phyloP scores from a whole-genome alignment of 495 filamentous ascomycete species.

The Acidomyces sp. region DNA sequence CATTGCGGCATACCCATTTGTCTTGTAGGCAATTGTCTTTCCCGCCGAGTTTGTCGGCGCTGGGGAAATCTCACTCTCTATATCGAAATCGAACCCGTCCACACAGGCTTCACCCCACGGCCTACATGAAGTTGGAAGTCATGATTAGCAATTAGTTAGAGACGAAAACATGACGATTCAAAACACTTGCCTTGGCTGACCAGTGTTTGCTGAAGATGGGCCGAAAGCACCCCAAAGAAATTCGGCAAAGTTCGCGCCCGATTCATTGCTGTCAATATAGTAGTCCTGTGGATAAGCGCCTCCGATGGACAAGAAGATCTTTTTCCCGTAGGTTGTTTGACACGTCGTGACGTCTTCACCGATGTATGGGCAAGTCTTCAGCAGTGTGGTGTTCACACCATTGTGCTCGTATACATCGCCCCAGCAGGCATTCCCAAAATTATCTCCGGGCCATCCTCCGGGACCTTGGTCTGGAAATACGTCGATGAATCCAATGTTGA shows the following conservation, averaged over 20 bases:
- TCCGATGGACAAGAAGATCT: slow-evolving; percentile 29
- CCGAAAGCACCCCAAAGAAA: slow-evolving; percentile 54
- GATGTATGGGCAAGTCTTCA: slow-evolving; percentile 27
- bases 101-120: slow-evolving; percentile 28
- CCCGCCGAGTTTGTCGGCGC: slow-evolving; percentile 13
- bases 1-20: slow-evolving; percentile 24
- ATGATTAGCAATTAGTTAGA: no score
- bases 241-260: slow-evolving; percentile 40
- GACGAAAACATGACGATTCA: no score
- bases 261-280: slow-evolving; percentile 25
- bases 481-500: slow-evolving; percentile 54
- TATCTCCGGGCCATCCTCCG: slow-evolving; percentile 44
- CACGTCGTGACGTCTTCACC: slow-evolving; percentile 26
- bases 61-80: slow-evolving; percentile 24
- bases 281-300: slow-evolving; percentile 25
- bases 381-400: slow-evolving; percentile 21
- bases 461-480: slow-evolving; percentile 44
- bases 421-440: slow-evolving; percentile 56
- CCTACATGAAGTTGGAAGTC: no score
- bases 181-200: slow-evolving; percentile 32
- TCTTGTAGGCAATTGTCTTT: slow-evolving; percentile 14
- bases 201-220: slow-evolving; percentile 29
- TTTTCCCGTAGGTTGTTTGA: slow-evolving; percentile 28
- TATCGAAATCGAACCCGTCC: slow-evolving; percentile 33
- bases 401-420: slow-evolving; percentile 25